Conservation (phyloP, 192 early-diverging fungal genomes). For the Lobosporangium transversale region DNA sequence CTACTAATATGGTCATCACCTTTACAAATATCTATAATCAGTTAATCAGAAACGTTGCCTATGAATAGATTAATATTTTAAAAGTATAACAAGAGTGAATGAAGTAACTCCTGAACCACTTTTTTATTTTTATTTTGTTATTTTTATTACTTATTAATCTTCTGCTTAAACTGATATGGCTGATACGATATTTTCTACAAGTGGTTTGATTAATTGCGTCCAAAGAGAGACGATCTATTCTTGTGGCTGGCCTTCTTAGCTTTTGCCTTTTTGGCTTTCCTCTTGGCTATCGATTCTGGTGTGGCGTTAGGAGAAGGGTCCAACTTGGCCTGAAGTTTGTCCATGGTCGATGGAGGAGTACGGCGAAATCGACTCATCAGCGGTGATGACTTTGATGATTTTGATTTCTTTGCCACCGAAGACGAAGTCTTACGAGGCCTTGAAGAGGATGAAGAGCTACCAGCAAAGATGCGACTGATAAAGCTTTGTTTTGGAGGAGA, state of each 20-base stretch:
- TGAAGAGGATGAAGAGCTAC: slow-evolving; percentile 6
- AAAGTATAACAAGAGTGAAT: too few species aligned
- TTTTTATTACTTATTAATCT: slow-evolving; percentile 1
- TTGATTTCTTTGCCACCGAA: slow-evolving; percentile 6
- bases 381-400: background rate
- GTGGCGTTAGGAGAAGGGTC: slow-evolving; percentile 8
- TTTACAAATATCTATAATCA: too few species aligned
- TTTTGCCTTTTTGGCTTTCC: slow-evolving; percentile 11
- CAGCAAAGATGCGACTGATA: slow-evolving; percentile 17
- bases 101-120: too few species aligned
- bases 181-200: background rate
- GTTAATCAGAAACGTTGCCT: too few species aligned
- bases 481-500: slow-evolving; percentile 15
- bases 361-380: slow-evolving; percentile 31
- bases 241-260: slow-evolving; percentile 21
- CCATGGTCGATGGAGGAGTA: slow-evolving; percentile 19
- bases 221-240: slow-evolving; percentile 10
- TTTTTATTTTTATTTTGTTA: background rate
- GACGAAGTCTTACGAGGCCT: background rate
- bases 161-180: background rate
- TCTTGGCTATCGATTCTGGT: background rate
- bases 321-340: slow-evolving; percentile 32
- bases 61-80: too few species aligned
- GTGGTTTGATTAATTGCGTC: slow-evolving; percentile 4
- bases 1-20: too few species aligned